phyloP scores from a whole-genome alignment of 768 basidiomycete species.

The Lentinula raphanica region DNA sequence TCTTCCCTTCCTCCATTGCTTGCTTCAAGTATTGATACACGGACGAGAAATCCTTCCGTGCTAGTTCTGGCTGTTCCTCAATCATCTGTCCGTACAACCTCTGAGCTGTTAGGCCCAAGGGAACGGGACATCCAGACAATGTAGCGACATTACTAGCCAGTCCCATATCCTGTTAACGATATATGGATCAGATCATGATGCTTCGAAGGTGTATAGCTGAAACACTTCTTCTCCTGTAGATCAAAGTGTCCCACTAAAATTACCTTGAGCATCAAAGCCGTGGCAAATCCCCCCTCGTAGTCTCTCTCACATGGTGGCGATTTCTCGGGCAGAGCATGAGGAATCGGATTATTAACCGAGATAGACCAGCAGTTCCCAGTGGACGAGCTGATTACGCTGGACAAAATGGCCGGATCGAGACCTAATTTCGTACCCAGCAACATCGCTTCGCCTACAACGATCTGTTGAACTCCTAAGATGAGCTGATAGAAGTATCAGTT shows the following conservation, averaged over 20 bases:
- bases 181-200: not conserved
- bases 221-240: not conserved
- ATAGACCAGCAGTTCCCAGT: slow-evolving; percentile 83
- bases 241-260: not conserved
- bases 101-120: slow-evolving; percentile 62
- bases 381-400: slow-evolving; percentile 80
- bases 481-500: slow-evolving; percentile 31
- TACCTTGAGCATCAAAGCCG: slow-evolving; percentile 80
- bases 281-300: slow-evolving; percentile 85
- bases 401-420: slow-evolving; percentile 67
- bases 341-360: slow-evolving; percentile 85
- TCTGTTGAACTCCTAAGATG: slow-evolving; percentile 73
- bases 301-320: slow-evolving; percentile 78
- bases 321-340: slow-evolving; percentile 60
- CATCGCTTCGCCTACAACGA: slow-evolving; percentile 88
- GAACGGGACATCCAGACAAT: slow-evolving; percentile 45
- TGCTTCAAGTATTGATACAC: slow-evolving; percentile 62
- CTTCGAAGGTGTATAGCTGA: not conserved
- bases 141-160: slow-evolving; percentile 65
- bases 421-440: slow-evolving; percentile 79
- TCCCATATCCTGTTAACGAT: slow-evolving; percentile 67
- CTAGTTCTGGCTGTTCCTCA: slow-evolving; percentile 50
- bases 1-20: slow-evolving; percentile 1
- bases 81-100: slow-evolving; percentile 57
- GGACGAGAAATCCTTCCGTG: slow-evolving; percentile 73